phyloP scores from a whole-genome alignment of 768 basidiomycete genomes.

The Cystofilobasidium bisporidii region DNA sequence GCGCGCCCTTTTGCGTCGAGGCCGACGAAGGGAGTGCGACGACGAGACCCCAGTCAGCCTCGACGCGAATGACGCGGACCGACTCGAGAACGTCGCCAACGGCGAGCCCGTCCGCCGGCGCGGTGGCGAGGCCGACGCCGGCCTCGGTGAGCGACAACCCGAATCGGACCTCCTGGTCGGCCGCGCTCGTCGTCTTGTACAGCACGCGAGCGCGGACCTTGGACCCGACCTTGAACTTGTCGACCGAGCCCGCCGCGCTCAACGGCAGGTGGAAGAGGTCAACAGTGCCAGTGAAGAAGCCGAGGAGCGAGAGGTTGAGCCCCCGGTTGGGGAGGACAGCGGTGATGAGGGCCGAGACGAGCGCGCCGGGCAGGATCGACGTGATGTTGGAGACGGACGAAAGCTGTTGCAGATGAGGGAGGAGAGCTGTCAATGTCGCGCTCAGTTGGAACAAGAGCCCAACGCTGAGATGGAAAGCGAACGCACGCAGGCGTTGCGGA shows the following conservation, averaged over 20 bases:
- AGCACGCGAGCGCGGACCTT: constrained; percentile 71
- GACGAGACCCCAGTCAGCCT: constrained; percentile 71
- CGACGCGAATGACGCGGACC: constrained; percentile 63
- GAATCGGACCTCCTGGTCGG: constrained; percentile 52
- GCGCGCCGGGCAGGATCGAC: constrained; percentile 74
- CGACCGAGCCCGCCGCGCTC: background rate
- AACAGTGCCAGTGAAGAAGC: constrained; percentile 82
- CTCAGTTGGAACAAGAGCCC: too few species aligned
- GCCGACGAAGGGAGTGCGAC: constrained; percentile 47
- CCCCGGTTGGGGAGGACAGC: constrained; percentile 57
- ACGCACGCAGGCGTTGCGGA: constrained; percentile 53
- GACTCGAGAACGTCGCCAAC: constrained; percentile 62
- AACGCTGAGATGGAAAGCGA: too few species aligned
- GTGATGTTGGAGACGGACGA: constrained; percentile 67
- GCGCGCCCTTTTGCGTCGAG: constrained; percentile 44
- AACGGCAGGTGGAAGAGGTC: constrained; percentile 64
- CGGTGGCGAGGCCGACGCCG: constrained; percentile 48
- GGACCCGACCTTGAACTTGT: constrained; percentile 43
- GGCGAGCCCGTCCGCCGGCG: constrained; percentile 51
- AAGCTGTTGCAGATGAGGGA: constrained; percentile 44
- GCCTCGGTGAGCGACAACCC: constrained; percentile 56
- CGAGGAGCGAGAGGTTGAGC: constrained; percentile 76
- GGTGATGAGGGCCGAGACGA: constrained; percentile 75
- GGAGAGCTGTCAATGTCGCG: background rate
- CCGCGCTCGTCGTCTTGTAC: constrained; percentile 50